These are phyloP conservation scores for Solanum dulcamara DNA, from an alignment of 257 asterid genomes.

Conservation along the genomic window DNA sequence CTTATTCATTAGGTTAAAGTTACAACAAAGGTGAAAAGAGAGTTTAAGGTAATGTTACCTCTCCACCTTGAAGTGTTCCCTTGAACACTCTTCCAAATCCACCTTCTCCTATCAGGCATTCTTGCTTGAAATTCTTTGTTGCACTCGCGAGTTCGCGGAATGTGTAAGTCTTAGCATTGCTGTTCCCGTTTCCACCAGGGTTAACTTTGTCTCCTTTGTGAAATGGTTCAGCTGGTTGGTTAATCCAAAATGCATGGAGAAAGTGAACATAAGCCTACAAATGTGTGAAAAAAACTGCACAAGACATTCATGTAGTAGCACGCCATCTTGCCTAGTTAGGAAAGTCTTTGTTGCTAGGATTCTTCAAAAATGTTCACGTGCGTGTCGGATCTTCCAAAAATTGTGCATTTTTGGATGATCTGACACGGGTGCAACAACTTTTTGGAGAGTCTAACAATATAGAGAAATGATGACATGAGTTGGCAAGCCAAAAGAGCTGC, in stretches of 20 bases:
- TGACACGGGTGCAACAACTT: neutral
- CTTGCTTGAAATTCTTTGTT: constrained; percentile 13
- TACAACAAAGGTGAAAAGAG: neutral
- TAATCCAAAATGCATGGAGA: neutral
- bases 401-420: neutral
- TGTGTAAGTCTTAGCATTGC: constrained; percentile 3
- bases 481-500: neutral
- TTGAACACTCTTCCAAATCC: constrained; percentile 15
- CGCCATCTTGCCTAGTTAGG: neutral
- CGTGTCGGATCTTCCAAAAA: neutral
- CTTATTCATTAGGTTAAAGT: neutral
- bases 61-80: constrained; percentile 13
- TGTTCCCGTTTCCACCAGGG: neutral
- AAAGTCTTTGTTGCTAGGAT: neutral
- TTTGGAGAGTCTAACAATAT: neutral
- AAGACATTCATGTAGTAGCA: neutral
- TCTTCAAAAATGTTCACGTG: neutral
- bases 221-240: neutral
- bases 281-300: neutral
- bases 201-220: neutral
- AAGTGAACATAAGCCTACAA: neutral
- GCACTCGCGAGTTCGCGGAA: constrained; percentile 21
- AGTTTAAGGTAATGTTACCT: constrained; percentile 6
- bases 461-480: neutral
- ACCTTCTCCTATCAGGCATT: constrained; percentile 12